Conservation (phyloP, 345 rosid species). For the Salix brachista region DNA sequence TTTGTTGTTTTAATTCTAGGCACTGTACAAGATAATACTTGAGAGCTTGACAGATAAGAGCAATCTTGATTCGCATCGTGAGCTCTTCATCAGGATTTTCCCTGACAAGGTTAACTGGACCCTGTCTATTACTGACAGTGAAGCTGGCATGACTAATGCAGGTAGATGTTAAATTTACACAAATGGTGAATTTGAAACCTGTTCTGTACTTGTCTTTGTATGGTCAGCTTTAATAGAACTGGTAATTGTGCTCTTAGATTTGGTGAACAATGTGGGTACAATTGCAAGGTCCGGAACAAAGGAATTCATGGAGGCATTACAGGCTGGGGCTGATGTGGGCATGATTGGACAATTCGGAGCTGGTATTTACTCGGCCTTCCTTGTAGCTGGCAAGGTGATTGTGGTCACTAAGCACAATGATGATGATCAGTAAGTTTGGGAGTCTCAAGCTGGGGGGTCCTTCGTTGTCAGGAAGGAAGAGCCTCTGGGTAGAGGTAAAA, state of each 20-base stretch:
- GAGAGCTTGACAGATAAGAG: slow-evolving; percentile 80
- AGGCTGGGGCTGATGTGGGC: slow-evolving; percentile 89
- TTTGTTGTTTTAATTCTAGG: slow-evolving; percentile 26
- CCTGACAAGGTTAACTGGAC: slow-evolving; percentile 75
- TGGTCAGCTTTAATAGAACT: too few relatives aligned
- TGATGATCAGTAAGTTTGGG: slow-evolving; percentile 81
- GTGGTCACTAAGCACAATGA: slow-evolving; percentile 76
- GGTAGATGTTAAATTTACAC: slow-evolving; percentile 25
- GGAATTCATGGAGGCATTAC: slow-evolving; percentile 85
- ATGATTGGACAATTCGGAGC: slow-evolving; percentile 91
- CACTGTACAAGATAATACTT: slow-evolving; percentile 67
- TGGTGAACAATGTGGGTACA: slow-evolving; percentile 86
- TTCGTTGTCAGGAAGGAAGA: slow-evolving; percentile 57
- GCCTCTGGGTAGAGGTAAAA: slow-evolving; percentile 76
- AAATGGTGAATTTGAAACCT: too few relatives aligned
- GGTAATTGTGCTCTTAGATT: slow-evolving; percentile 25
- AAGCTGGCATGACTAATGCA: slow-evolving; percentile 83
- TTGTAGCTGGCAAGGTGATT: slow-evolving; percentile 72
- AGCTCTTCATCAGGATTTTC: slow-evolving; percentile 64
- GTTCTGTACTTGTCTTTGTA: too few relatives aligned
- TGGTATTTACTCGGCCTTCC: slow-evolving; percentile 87
- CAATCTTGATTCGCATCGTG: slow-evolving; percentile 80
- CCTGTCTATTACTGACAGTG: slow-evolving; percentile 65
- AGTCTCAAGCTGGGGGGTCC: slow-evolving; percentile 59
- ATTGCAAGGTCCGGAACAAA: slow-evolving; percentile 92